These are phyloP conservation scores for Starmerella vaccinii DNA, from an alignment of 805 yeast genomes.

Conservation along the genomic window DNA sequence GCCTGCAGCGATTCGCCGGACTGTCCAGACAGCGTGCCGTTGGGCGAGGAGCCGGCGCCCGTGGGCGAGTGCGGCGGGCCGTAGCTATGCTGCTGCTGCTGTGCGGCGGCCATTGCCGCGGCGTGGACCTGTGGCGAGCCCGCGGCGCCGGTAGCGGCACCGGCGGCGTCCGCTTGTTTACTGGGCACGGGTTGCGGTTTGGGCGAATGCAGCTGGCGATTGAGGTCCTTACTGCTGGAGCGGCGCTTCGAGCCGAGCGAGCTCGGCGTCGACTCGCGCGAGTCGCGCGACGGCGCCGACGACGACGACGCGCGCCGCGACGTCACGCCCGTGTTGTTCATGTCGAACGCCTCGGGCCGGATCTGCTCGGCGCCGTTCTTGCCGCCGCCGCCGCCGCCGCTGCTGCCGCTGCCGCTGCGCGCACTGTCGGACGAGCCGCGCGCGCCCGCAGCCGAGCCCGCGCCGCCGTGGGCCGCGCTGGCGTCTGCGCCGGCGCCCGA, in stretches of 20 bases:
- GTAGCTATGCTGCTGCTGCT: not conserved
- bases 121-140: not conserved
- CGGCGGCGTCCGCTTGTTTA: constrained; percentile 3
- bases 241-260: constrained; percentile 13
- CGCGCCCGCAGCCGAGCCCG: not conserved
- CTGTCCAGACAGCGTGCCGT: not conserved
- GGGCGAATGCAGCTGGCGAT: constrained; percentile 9
- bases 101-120: not conserved
- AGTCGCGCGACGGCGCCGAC: constrained; percentile 8
- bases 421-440: constrained; percentile 9
- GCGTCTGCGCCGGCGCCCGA: not conserved
- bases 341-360: constrained; percentile 28
- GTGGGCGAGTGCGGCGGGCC: not conserved
- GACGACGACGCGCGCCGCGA: constrained; percentile 21
- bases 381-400: constrained; percentile 11
- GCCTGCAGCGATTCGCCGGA: constrained; percentile 5
- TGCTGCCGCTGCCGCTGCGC: constrained; percentile 4
- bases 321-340: constrained; percentile 26
- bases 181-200: constrained; percentile 11
- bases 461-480: not conserved
- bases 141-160: not conserved
- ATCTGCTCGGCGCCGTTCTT: constrained; percentile 18
- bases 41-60: not conserved
- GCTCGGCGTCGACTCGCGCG: constrained; percentile 13
- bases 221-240: constrained; percentile 10